Percentiles rank a stretch among this genome's conserved stretches.
Conservation (phyloP, 1,139 yeast genomes). For the Zygosaccharomyces pseudobailii region DNA sequence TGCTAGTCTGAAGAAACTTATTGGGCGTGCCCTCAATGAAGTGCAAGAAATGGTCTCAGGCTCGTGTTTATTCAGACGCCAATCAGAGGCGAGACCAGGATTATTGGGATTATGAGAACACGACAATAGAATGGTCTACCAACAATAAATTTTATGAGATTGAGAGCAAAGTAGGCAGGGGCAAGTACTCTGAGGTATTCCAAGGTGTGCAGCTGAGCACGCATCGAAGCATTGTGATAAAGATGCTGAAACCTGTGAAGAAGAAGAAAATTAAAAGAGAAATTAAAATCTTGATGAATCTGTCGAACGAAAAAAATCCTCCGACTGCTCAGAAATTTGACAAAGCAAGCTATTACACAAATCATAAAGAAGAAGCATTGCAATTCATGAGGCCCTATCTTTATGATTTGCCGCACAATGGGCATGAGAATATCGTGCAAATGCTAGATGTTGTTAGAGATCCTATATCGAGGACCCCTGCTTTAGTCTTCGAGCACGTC, state of each 20-base stretch:
- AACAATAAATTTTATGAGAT: constrained; percentile 67
- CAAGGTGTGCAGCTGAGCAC: constrained; percentile 63
- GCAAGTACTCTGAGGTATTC: constrained; percentile 96
- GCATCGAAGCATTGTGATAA: constrained; percentile 65
- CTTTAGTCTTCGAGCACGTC: constrained; percentile 85
- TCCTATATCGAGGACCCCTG: constrained; percentile 87
- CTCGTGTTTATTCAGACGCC: constrained; percentile 87
- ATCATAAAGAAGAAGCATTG: constrained; percentile 25
- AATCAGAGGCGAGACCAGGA: constrained; percentile 73
- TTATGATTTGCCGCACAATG: constrained; percentile 33
- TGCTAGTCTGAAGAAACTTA: neutral
- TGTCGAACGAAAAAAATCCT: constrained; percentile 37
- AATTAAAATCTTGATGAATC: constrained; percentile 83
- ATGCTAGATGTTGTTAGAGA: constrained; percentile 86
- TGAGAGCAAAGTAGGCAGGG: constrained; percentile 88
- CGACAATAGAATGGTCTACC: constrained; percentile 52
- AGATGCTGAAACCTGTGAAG: constrained; percentile 94
- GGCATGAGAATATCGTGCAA: constrained; percentile 58
- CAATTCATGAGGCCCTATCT: constrained; percentile 25
- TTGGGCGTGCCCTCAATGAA: constrained; percentile 17
- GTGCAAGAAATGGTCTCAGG: constrained; percentile 48
- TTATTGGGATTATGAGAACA: constrained; percentile 90
- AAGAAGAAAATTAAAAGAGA: constrained; percentile 95
- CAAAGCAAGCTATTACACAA: constrained; percentile 27
- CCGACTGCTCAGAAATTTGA: constrained; percentile 26